Conservation (phyloP, 257 asterid species). For the Rhazya stricta region DNA sequence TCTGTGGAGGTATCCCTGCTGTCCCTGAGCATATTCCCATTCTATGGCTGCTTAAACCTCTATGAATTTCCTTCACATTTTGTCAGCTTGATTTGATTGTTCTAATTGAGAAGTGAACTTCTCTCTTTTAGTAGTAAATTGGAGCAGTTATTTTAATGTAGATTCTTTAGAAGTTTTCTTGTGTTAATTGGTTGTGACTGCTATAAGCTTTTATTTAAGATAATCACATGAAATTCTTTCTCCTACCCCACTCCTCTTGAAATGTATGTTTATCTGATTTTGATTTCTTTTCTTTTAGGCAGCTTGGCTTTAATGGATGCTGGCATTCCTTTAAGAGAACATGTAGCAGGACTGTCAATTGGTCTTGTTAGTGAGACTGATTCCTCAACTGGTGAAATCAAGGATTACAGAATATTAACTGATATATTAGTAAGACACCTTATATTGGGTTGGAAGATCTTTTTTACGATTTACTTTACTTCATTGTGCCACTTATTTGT, state of each 20-base stretch:
- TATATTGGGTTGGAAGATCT: neutral
- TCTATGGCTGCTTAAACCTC: neutral
- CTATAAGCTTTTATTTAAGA: neutral
- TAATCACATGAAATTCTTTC: neutral
- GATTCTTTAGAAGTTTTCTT: neutral
- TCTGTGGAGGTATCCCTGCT: slow-evolving; percentile 77
- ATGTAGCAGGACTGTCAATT: slow-evolving; percentile 87
- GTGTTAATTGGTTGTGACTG: neutral
- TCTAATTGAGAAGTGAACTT: neutral
- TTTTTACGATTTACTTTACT: neutral
- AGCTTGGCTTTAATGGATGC: slow-evolving; percentile 99
- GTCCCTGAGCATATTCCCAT: neutral
- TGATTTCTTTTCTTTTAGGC: slow-evolving; percentile 42
- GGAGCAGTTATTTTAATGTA: neutral
- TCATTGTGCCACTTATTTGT: neutral
- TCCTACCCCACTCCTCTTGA: neutral
- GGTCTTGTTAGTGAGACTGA: slow-evolving; percentile 85
- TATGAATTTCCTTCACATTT: slow-evolving; percentile 11
- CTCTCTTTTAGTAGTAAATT: neutral
- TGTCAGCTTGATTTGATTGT: neutral
- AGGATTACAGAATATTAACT: slow-evolving; percentile 72
- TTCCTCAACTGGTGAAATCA: slow-evolving; percentile 79
- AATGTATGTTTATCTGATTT: neutral
- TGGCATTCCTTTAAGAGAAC: slow-evolving; percentile 83
- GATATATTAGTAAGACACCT: slow-evolving; percentile 70